These are phyloP conservation scores for Psidium guajava DNA, from an alignment of 345 rosid species.

Conservation along the genomic window DNA sequence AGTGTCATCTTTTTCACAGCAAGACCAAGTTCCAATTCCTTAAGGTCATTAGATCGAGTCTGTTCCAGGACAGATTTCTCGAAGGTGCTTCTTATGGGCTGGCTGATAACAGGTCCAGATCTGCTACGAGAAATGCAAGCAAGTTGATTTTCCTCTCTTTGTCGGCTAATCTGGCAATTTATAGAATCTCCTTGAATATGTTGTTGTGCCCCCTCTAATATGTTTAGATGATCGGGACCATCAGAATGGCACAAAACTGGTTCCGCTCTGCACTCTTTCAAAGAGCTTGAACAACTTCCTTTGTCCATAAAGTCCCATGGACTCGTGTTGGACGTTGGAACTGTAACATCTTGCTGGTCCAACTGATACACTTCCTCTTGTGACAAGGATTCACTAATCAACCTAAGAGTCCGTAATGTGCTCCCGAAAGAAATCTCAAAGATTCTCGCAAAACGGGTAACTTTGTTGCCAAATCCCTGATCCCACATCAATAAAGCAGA, in stretches of 20 bases:
- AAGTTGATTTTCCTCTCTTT: constrained; percentile 20
- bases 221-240: constrained; percentile 8
- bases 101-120: constrained; percentile 8
- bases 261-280: constrained; percentile 19
- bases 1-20: constrained; percentile 32
- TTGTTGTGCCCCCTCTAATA: constrained; percentile 25
- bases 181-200: constrained; percentile 3
- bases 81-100: constrained; percentile 13
- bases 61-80: constrained; percentile 56
- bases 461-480: constrained; percentile 78
- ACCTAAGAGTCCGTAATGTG: constrained; percentile 72
- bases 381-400: constrained; percentile 41
- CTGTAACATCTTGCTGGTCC: constrained; percentile 8
- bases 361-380: constrained; percentile 6
- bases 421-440: constrained; percentile 80
- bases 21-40: constrained; percentile 45
- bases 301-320: background rate
- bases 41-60: constrained; percentile 67
- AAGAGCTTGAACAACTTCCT: constrained; percentile 3
- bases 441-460: constrained; percentile 45
- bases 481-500: constrained; percentile 6
- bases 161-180: constrained; percentile 27
- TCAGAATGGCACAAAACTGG: background rate
- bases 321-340: constrained; percentile 9
- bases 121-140: constrained; percentile 21